phyloP scores from a whole-genome alignment of 805 yeast genomes.

The Candida broadrunensis region DNA sequence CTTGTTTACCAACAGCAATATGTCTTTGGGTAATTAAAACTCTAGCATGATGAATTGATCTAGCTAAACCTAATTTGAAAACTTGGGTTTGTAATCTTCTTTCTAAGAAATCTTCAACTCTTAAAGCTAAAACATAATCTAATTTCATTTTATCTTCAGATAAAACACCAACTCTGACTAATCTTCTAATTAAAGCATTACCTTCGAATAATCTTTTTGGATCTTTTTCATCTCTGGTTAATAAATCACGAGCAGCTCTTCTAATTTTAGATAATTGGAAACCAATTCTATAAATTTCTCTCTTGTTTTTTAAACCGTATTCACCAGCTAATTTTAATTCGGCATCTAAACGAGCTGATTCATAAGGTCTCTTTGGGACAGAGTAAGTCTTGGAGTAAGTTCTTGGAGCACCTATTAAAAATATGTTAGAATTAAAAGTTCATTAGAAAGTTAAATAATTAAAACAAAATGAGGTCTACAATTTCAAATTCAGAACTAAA shows the following conservation, averaged over 20 bases:
- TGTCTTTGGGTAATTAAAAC: conserved; percentile 98
- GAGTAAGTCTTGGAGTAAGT: conserved; percentile 99
- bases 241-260: conserved; percentile 99
- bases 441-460: background rate
- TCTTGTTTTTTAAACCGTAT: conserved; percentile 99
- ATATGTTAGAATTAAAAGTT: conserved; percentile 21
- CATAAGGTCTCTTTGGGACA: conserved; percentile 99
- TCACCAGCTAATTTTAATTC: conserved; percentile 99
- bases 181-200: conserved; percentile 99
- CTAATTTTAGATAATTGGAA: conserved; percentile 99
- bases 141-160: conserved; percentile 99
- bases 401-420: conserved; percentile 86
- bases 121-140: conserved; percentile 98
- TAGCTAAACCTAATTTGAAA: conserved; percentile 98
- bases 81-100: conserved; percentile 99
- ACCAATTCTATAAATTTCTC: conserved; percentile 99
- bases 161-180: conserved; percentile 98
- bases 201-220: conserved; percentile 99
- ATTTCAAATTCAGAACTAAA: background rate
- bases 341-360: conserved; percentile 98
- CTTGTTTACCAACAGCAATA: conserved; percentile 99
- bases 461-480: background rate
- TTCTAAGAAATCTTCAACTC: conserved; percentile 98
- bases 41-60: conserved; percentile 99
- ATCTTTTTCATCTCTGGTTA: conserved; percentile 99